These are phyloP conservation scores for Hsuehochloa calcarea DNA, from an alignment of 176 grass and related monocot genomes.

Conservation along the genomic window DNA sequence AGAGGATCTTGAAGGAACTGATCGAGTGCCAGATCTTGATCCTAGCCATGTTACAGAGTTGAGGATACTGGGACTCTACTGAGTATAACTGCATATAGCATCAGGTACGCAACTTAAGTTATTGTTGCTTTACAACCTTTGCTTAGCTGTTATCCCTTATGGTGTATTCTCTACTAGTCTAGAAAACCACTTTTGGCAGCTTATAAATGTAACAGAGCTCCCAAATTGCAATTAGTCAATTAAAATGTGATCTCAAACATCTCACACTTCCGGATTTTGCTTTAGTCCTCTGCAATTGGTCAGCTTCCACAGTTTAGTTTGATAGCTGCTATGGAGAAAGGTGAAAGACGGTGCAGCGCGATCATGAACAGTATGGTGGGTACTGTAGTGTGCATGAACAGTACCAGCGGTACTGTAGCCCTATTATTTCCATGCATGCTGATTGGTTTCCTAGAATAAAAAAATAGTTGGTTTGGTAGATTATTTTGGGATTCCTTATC, in stretches of 20 bases:
- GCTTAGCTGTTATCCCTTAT: neutral
- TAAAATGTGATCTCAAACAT: neutral
- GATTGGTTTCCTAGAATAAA: too few species aligned
- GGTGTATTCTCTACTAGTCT: neutral
- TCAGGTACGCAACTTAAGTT: slow-evolving; percentile 20
- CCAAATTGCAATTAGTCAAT: slow-evolving; percentile 9
- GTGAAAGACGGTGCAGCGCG: too few species aligned
- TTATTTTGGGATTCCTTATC: too few species aligned
- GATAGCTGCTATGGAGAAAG: too few species aligned
- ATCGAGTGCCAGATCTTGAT: slow-evolving; percentile 71
- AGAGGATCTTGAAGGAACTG: slow-evolving; percentile 79
- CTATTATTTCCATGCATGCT: too few species aligned
- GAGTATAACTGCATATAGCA: slow-evolving; percentile 47
- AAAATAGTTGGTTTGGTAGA: too few species aligned
- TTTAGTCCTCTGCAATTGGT: neutral
- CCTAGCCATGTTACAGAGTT: slow-evolving; percentile 82
- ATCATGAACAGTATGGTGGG: too few species aligned
- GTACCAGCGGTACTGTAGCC: too few species aligned
- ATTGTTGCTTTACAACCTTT: slow-evolving; percentile 12
- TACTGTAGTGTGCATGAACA: too few species aligned
- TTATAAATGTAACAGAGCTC: slow-evolving; percentile 9
- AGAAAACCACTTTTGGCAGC: neutral
- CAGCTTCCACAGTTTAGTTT: slow-evolving; percentile 10
- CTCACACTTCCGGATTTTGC: slow-evolving; percentile 3
- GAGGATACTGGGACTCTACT: slow-evolving; percentile 88